phyloP scores from a whole-genome alignment of 305 asterid genomes.

The Fraxinus sp. region DNA sequence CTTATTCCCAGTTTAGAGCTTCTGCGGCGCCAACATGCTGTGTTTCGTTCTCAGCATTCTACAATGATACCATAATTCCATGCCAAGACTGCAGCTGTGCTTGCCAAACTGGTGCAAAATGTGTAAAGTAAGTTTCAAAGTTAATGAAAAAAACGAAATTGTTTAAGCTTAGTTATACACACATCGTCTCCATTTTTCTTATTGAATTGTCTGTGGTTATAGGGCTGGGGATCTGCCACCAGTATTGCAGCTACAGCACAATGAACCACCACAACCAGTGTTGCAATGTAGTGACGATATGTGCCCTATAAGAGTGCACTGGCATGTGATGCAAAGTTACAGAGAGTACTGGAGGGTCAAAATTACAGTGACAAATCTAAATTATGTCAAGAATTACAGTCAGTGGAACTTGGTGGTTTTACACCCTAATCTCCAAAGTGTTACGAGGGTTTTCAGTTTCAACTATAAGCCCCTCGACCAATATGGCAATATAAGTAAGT shows the following conservation, averaged over 20 bases:
- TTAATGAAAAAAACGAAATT: neutral
- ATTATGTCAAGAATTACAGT: constrained; percentile 53
- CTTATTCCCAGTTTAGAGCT: constrained; percentile 66
- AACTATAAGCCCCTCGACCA: constrained; percentile 66
- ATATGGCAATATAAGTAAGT: constrained; percentile 63
- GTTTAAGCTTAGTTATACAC: neutral
- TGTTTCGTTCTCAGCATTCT: constrained; percentile 77
- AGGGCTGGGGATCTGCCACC: constrained; percentile 52
- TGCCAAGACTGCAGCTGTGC: constrained; percentile 82
- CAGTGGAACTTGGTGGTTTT: constrained; percentile 68
- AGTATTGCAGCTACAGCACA: constrained; percentile 34
- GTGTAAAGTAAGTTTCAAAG: constrained; percentile 41
- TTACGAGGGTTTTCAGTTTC: constrained; percentile 77
- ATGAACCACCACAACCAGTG: constrained; percentile 43
- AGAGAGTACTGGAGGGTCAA: constrained; percentile 78
- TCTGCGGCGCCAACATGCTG: constrained; percentile 62
- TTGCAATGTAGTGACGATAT: constrained; percentile 58
- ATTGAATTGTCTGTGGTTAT: constrained; percentile 11
- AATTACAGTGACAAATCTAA: constrained; percentile 57
- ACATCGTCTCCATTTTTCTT: neutral
- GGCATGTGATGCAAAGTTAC: constrained; percentile 77
- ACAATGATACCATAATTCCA: constrained; percentile 47
- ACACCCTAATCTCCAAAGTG: constrained; percentile 66
- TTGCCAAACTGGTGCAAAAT: constrained; percentile 42
- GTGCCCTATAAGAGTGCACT: constrained; percentile 82